A percentile compares a stretch with the other conserved stretches of the same genome.
phyloP scores from a whole-genome alignment of 2,329 filamentous ascomycete genomes.

The Rhynchosporium agropyri region DNA sequence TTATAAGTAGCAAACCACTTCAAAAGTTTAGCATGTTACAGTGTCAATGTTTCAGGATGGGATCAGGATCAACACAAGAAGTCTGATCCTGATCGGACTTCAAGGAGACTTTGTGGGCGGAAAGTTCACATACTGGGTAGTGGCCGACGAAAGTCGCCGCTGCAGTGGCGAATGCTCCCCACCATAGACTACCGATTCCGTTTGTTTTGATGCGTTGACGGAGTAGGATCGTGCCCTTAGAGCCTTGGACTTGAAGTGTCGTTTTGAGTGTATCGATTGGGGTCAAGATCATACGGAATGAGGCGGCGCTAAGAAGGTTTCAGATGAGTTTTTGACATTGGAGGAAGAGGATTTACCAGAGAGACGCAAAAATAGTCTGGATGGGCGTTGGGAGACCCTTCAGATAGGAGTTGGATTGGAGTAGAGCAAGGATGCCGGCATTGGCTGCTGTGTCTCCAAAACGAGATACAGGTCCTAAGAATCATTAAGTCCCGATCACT shows the following conservation, averaged over 20 bases:
- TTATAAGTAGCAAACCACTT: conserved; percentile 54
- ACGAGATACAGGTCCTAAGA: conserved; percentile 47
- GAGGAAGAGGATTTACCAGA: conserved; percentile 42
- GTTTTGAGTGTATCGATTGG: conserved; percentile 55
- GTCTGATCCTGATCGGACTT: no score
- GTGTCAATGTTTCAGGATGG: no score
- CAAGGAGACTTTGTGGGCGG: no score
- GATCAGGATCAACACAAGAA: no score
- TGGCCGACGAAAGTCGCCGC: conserved; percentile 53
- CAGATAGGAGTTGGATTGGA: conserved; percentile 51
- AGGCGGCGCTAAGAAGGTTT: conserved; percentile 45
- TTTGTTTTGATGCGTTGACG: conserved; percentile 50
- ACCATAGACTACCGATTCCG: conserved; percentile 52
- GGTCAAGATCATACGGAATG: conserved; percentile 52
- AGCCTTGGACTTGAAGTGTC: conserved; percentile 52
- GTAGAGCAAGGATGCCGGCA: conserved; percentile 51
- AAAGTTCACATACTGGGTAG: conserved; percentile 42
- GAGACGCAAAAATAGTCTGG: conserved; percentile 51
- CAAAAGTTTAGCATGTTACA: no score
- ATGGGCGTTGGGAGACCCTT: conserved; percentile 48
- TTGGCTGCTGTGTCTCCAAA: conserved; percentile 55
- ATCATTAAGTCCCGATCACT: neutral
- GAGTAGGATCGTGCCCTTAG: conserved; percentile 47
- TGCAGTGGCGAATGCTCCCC: conserved; percentile 53
- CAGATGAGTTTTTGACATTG: neutral